phyloP scores from a whole-genome alignment of 805 yeast species.

The Saturnispora mendoncae region DNA sequence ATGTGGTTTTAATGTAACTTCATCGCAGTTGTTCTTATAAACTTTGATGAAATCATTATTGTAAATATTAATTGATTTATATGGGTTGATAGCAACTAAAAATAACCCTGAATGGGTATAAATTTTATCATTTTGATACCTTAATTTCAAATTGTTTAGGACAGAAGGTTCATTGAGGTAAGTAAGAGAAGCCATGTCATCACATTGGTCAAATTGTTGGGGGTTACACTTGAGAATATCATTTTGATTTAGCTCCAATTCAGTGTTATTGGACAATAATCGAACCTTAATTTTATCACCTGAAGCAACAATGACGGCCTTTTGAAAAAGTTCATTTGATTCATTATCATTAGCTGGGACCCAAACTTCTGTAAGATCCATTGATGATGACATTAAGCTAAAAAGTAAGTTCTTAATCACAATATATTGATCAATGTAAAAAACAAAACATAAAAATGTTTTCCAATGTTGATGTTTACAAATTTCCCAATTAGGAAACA shows the following conservation, averaged over 20 bases:
- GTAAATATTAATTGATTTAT: slow-evolving; percentile 65
- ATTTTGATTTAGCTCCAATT: slow-evolving; percentile 16
- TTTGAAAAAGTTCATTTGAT: slow-evolving; percentile 43
- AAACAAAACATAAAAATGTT: not conserved
- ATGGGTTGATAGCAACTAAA: slow-evolving; percentile 92
- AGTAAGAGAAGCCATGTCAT: slow-evolving; percentile 93
- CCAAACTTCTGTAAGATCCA: slow-evolving; percentile 55
- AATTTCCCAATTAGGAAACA: slow-evolving; percentile 8
- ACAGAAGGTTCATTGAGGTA: slow-evolving; percentile 93
- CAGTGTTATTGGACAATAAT: slow-evolving; percentile 14
- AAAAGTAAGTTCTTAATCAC: not conserved
- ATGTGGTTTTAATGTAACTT: slow-evolving; percentile 52
- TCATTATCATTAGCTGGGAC: slow-evolving; percentile 31
- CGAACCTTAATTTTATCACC: slow-evolving; percentile 28
- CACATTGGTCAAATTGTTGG: slow-evolving; percentile 76
- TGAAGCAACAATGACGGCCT: slow-evolving; percentile 38
- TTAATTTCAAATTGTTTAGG: slow-evolving; percentile 66
- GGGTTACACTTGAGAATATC: slow-evolving; percentile 72
- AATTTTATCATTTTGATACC: slow-evolving; percentile 72
- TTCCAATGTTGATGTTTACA: slow-evolving; percentile 5
- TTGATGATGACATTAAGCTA: not conserved
- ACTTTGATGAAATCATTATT: slow-evolving; percentile 45
- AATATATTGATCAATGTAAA: too few species aligned
- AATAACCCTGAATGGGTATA: slow-evolving; percentile 94
- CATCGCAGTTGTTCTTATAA: slow-evolving; percentile 28